Evolutionary conservation across 169 alveolate genomes (phyloP).

Genomic region (Miamiensis avidus): DNA sequence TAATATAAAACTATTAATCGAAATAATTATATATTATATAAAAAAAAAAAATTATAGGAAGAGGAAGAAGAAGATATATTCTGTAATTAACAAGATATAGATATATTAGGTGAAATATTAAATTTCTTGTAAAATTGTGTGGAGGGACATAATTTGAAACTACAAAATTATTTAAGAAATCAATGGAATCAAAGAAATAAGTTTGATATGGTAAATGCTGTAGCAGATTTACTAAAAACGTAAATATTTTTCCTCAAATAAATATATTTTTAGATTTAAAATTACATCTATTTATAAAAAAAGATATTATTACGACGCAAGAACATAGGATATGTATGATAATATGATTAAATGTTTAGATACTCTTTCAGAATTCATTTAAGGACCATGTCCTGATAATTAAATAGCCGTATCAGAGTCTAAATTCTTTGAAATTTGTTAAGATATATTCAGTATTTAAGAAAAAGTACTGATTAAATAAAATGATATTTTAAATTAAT

Average conservation of each 20-base stretch:
- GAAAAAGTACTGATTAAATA: constrained; percentile 9
- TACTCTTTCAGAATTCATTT: constrained; percentile 60
- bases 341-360: constrained; percentile 65
- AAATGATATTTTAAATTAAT: not conserved
- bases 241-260: too few species aligned
- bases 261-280: too few species aligned
- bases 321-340: constrained; percentile 40
- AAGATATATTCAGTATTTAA: constrained; percentile 48
- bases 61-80: constrained; percentile 24
- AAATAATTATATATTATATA: too few species aligned
- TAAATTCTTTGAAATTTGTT: constrained; percentile 58
- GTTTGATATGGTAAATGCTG: constrained; percentile 59
- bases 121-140: constrained; percentile 60
- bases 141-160: constrained; percentile 56
- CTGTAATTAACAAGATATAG: constrained; percentile 23
- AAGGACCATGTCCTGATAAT: constrained; percentile 70
- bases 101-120: constrained; percentile 25
- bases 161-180: constrained; percentile 59
- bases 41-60: not conserved
- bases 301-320: constrained; percentile 48
- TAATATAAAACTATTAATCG: not conserved
- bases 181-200: constrained; percentile 61
- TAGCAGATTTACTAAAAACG: constrained; percentile 61
- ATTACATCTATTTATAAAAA: too few species aligned
- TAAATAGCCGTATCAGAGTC: constrained; percentile 58